phyloP scores from a whole-genome alignment of 2,329 filamentous ascomycete species.

The Dactylonectria macrodidyma region DNA sequence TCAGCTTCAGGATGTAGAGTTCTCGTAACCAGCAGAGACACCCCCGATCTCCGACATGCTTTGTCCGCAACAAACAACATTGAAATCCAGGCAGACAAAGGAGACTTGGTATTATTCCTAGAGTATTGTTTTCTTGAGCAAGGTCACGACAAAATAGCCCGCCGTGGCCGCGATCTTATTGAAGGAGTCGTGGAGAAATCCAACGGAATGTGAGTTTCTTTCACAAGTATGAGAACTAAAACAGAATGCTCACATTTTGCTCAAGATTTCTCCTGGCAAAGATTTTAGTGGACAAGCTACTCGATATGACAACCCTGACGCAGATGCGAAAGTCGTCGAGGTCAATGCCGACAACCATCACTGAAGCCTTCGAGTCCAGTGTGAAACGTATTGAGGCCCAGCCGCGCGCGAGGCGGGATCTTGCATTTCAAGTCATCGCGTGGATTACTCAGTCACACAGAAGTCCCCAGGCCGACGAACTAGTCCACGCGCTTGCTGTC shows the following conservation, averaged over 20 bases:
- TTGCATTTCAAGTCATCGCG: constrained; percentile 8
- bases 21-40: constrained; percentile 16
- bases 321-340: constrained; percentile 10
- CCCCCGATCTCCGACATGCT: too few relatives aligned
- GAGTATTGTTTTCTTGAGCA: constrained; percentile 4
- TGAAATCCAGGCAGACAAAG: background rate
- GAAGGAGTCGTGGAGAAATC: constrained; percentile 5
- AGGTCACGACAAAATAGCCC: background rate
- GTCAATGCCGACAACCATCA: constrained; percentile 7
- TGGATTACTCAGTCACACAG: constrained; percentile 12
- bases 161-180: constrained; percentile 5
- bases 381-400: constrained; percentile 9
- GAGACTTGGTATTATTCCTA: background rate
- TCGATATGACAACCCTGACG: constrained; percentile 12
- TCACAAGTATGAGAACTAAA: background rate
- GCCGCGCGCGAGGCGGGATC: background rate
- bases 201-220: constrained; percentile 5
- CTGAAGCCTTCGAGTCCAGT: constrained; percentile 10
- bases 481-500: constrained; percentile 5
- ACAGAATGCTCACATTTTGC: background rate
- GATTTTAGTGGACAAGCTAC: constrained; percentile 5
- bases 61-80: constrained; percentile 3
- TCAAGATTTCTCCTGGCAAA: constrained; percentile 4
- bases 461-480: constrained; percentile 1
- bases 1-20: constrained; percentile 9